These are phyloP conservation scores for Karstenula rhodostoma DNA, from an alignment of 2,329 filamentous ascomycete species.

Conservation along the genomic window DNA sequence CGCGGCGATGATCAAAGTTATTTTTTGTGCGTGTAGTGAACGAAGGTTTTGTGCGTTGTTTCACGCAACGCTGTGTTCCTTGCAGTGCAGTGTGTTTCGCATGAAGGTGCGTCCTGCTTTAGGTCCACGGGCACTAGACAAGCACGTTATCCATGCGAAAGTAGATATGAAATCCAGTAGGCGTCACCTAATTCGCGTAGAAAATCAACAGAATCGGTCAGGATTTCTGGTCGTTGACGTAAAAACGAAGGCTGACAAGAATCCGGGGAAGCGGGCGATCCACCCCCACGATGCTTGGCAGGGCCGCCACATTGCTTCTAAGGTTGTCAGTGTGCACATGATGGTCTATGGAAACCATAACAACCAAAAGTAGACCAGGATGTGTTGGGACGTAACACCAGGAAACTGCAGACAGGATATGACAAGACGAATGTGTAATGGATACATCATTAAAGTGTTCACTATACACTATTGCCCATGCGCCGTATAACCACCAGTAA, in stretches of 20 bases:
- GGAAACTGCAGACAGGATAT: not conserved
- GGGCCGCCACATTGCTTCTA: not conserved
- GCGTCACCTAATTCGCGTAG: not conserved
- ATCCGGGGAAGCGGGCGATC: constrained; percentile 17
- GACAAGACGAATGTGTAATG: not conserved
- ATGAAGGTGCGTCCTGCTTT: not conserved
- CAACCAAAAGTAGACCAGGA: too few relatives aligned
- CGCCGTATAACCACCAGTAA: not conserved
- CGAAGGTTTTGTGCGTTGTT: not conserved
- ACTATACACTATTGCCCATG: not conserved
- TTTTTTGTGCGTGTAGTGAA: not conserved
- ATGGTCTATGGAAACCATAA: too few relatives aligned
- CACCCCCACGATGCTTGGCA: constrained; percentile 17
- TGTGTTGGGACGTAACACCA: too few relatives aligned
- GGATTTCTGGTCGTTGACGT: too few relatives aligned
- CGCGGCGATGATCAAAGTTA: constrained; percentile 6
- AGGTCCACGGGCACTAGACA: too few relatives aligned
- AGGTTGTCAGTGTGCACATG: not conserved
- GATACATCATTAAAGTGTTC: not conserved
- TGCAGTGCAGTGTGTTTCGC: not conserved
- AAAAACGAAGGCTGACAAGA: constrained; percentile 7
- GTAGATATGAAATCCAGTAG: not conserved
- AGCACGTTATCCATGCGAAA: not conserved
- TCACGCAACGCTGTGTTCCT: not conserved
- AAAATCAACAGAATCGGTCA: not conserved